Conservation (phyloP, 768 basidiomycete genomes). For the Leccinum fibrillosum region DNA sequence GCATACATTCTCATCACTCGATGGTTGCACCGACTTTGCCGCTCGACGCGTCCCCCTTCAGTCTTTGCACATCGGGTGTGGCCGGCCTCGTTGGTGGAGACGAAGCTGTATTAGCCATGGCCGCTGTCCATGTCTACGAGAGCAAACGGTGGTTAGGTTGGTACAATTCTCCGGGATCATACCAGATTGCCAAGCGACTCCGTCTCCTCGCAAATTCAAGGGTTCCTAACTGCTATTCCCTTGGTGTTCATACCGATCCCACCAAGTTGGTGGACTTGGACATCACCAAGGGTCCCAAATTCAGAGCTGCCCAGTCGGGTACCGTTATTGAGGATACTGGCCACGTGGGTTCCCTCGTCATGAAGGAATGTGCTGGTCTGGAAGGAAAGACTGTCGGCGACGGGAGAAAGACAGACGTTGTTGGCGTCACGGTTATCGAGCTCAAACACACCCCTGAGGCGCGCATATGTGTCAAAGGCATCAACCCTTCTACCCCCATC, state of each 20-base stretch:
- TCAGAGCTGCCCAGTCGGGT: background rate
- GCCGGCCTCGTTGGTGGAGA: conserved; percentile 21
- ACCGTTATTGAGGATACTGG: conserved; percentile 4
- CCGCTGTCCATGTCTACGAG: conserved; percentile 24
- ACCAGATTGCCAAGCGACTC: conserved; percentile 22
- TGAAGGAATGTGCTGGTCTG: conserved; percentile 1
- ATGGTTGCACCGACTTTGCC: no score
- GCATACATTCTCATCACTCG: no score
- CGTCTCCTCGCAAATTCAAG: conserved; percentile 15
- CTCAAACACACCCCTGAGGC: background rate
- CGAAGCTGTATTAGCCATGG: conserved; percentile 31
- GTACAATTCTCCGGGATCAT: conserved; percentile 34
- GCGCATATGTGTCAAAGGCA: background rate
- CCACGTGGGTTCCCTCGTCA: conserved; percentile 3
- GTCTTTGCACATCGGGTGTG: background rate
- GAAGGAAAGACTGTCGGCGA: background rate
- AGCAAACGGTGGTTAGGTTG: conserved; percentile 27
- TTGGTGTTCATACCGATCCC: conserved; percentile 11
- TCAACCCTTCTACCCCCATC: background rate
- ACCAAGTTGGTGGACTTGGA: background rate
- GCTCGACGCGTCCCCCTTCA: no score
- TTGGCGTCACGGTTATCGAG: conserved; percentile 1
- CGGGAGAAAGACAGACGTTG: background rate
- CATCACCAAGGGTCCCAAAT: background rate
- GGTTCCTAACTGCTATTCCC: background rate